These are phyloP conservation scores for Podospora sp. DNA, from an alignment of 495 filamentous ascomycete species.

Conservation along the genomic window DNA sequence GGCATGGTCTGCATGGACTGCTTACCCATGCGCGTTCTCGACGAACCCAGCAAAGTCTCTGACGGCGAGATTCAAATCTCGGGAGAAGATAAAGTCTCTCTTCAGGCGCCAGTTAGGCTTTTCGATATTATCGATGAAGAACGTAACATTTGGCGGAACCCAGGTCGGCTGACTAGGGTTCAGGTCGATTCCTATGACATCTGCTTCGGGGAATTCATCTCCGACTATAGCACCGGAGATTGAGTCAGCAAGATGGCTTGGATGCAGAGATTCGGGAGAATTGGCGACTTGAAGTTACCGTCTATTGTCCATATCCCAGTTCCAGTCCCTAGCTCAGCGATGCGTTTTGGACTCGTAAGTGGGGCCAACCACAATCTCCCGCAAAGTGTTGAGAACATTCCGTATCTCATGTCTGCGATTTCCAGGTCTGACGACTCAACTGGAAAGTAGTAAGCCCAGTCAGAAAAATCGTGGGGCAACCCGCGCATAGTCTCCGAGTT, in stretches of 20 bases:
- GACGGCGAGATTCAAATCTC: background rate
- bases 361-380: background rate
- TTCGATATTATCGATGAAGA: background rate
- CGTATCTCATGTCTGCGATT: background rate
- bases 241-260: background rate
- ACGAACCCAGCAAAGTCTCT: background rate
- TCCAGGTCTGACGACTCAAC: background rate
- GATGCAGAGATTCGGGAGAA: background rate
- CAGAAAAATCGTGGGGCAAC: background rate
- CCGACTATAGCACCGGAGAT: background rate
- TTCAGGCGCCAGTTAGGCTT: background rate
- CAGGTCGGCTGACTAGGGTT: background rate
- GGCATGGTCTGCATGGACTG: background rate
- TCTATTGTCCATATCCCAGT: background rate
- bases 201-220: background rate
- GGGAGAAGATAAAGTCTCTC: background rate
- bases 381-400: background rate
- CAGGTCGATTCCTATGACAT: background rate
- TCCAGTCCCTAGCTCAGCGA: background rate
- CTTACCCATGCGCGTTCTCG: background rate
- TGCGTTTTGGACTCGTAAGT: background rate
- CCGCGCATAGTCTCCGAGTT: too few species aligned
- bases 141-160: background rate
- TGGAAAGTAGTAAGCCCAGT: background rate
- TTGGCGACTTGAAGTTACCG: background rate